Evolutionary conservation across 2,329 filamentous ascomycete genomes (phyloP), one percentile per base, ranked within the genome.

Genomic region (Epichloe glyceriae): DNA sequence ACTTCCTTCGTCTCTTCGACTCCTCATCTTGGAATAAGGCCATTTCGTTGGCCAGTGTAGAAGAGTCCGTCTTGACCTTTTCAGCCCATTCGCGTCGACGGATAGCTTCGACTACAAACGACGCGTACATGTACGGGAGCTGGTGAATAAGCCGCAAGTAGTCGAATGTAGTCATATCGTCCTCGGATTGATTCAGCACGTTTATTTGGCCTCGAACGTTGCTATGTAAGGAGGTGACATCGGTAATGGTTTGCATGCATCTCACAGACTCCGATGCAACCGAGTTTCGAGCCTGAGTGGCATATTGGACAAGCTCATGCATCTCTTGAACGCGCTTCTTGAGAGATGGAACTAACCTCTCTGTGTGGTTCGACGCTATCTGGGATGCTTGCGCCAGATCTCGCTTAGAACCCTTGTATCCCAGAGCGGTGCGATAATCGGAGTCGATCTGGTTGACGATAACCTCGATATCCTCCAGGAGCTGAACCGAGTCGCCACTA

Each of bases 21-120:
- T 98, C 93, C 66, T 97, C 93, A 54, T 96, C 90, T 61, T 93
- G 88, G 56, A 94, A 91, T 0, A 87, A 73, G 2, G 89, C 88
- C 77, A 97, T 88, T 62, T 97, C 91, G 64, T 97, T 94, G 26
- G 89, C 88, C 26, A 98, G 71, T 0, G 85, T 88, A 2, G 86
- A 83, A 0, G 91, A 93, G 60, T 97, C 93, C 2, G 80, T 78
- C 62, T 85, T 88, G 65, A 97, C 85, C 67, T 95, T 95, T 49
- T 95, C 88, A 12, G 80, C 81, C 90, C 93, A 98, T 67, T 96
- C 90, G 35, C 83, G 83, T 20, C 93, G 83, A 52, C 87, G 80
- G 40, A 96, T 80, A 15, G 88, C 85, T 67, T 98, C 93, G 3
- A 88, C 79, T 19, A 95, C 72, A 52, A 95, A 86, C 2, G 89